Percentiles rank a stretch among this genome's conserved stretches.
Evolutionary conservation across 352 stramenopile genomes (phyloP).

Genomic region (Phytophthora idaei): DNA sequence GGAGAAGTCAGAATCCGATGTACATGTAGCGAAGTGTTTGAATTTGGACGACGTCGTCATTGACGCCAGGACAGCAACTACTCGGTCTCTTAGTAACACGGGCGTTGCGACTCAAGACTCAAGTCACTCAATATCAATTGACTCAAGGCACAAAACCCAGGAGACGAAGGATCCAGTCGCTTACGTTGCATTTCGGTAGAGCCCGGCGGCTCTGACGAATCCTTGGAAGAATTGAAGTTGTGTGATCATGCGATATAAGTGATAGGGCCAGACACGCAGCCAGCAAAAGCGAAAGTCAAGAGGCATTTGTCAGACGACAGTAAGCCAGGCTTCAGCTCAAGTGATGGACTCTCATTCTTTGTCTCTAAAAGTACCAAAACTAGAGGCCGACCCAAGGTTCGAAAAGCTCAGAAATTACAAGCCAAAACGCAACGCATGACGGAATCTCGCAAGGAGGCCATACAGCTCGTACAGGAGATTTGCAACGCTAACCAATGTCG

Average conservation of each 20-base stretch:
- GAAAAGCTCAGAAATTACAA: constrained; percentile 1
- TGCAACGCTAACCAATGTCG: no score
- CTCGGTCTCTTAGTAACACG: background rate
- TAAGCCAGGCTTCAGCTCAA: background rate
- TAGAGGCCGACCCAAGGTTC: background rate
- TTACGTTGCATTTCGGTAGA: no score
- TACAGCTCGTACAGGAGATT: constrained; percentile 2
- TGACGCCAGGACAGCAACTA: background rate
- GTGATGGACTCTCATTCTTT: background rate
- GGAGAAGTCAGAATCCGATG: background rate
- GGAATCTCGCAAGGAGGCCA: constrained; percentile 2
- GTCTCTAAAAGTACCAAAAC: background rate
- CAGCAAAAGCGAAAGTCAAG: background rate
- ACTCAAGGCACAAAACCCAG: no score
- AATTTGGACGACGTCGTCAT: background rate
- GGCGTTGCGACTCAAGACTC: background rate
- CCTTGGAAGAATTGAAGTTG: no score
- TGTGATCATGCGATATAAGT: no score
- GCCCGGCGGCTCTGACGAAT: background rate
- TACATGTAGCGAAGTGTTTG: background rate
- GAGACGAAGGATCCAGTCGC: background rate
- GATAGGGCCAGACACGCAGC: no score
- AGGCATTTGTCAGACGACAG: background rate
- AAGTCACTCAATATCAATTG: background rate
- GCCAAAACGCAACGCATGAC: background rate